Percentiles rank a stretch among this genome's conserved stretches.
Evolutionary conservation across 345 rosid genomes (phyloP).

Genomic region (Syzygium aromaticum): DNA sequence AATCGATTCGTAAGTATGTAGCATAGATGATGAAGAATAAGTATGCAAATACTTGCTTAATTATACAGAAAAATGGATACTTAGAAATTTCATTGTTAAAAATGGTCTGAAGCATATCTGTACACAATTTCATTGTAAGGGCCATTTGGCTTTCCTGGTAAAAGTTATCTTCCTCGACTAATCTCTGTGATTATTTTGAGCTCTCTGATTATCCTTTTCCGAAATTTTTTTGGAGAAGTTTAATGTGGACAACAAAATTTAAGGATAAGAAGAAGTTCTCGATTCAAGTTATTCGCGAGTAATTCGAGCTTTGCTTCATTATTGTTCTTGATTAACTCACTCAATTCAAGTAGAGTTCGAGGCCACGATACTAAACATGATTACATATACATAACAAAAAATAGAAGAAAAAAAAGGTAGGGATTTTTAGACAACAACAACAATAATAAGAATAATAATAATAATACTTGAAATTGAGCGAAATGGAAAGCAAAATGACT

Average conservation of each 20-base stretch:
- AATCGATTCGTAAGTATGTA: neutral
- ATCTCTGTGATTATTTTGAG: neutral
- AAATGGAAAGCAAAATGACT: neutral
- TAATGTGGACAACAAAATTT: neutral
- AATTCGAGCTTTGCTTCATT: neutral
- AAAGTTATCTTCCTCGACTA: neutral
- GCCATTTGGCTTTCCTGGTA: neutral
- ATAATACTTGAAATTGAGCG: neutral
- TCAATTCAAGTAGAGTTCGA: neutral
- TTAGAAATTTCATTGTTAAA: neutral
- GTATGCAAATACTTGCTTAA: neutral
- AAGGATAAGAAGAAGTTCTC: neutral
- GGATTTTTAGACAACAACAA: neutral
- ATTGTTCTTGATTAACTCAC: neutral
- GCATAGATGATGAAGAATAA: neutral
- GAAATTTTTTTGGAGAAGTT: neutral
- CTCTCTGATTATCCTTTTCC: neutral
- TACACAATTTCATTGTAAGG: neutral
- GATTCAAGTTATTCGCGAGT: neutral
- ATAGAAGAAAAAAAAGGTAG: neutral
- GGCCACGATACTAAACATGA: neutral
- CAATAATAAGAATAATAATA: neutral
- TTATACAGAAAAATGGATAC: neutral
- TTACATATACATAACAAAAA: neutral
- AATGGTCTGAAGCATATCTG: neutral